Base-by-base conservation (phyloP, 106 monocot genomes). In the Vanilla planifolia region DNA sequence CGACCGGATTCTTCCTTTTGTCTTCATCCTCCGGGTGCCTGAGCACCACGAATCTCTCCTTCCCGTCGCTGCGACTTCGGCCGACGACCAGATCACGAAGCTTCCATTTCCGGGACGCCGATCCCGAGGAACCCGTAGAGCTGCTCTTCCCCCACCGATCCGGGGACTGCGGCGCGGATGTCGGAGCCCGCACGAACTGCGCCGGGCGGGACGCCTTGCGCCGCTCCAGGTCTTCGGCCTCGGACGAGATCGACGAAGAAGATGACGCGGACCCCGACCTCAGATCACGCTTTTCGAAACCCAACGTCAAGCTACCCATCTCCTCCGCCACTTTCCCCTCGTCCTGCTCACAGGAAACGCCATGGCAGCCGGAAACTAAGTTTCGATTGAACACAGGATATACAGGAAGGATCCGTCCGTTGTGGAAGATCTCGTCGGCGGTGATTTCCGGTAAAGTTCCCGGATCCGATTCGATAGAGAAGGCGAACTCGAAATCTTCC, bases 11-110 rank as follows among this genome's bases (percentile, higher is more conserved):
- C 20, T 67, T 33, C 51, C 61, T 43, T 46, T 46, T 29, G 19
- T 37, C 24, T 25, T 5, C 26, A 29, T 27, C 32, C 35, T 39
- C 52, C 62, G 24, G 13, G 44, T 51, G 9, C 21, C 43, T 24
- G 26, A 53, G 16, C 25, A 55, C 35, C 3, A 62, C 36, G 46
- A 74, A 62, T 24, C 59, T 74, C 60, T 75, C 68, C 40, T 74
- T 67, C 36, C 69, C 63, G 30, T 69, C 56, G 69, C 78, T 72
- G 13, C 26, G 55, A 51, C 78, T 78, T 45, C 78, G 61, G 14
- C 78, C 72, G 4, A 67, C 33, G 20, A 67, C 58, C 59, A 79
- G 48, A 56, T 73, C 64, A 69, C 73, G 63, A 11, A 71, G 8
- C 48, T 69, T 66, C 70, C 73, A 77, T 67, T 69, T 65, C 58